phyloP scores from a whole-genome alignment of 2,329 filamentous ascomycete species.

The Leptographium radiaticola region DNA sequence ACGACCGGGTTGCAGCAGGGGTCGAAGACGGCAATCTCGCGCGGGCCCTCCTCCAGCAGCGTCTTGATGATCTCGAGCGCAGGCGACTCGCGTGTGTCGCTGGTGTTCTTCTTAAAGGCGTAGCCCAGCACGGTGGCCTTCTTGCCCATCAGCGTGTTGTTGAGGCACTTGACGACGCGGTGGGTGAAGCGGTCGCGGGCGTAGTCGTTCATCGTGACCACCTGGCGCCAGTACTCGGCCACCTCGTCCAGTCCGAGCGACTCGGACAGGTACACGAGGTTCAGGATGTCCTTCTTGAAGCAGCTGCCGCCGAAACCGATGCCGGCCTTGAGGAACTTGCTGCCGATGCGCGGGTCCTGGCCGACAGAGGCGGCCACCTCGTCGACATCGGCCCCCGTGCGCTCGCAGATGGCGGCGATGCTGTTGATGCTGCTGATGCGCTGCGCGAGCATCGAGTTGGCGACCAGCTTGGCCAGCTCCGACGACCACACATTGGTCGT shows the following conservation, averaged over 20 bases:
- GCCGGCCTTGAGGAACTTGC: slow-evolving; percentile 59
- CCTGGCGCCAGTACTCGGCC: slow-evolving; percentile 60
- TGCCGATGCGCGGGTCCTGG: slow-evolving; percentile 57
- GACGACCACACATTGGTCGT: slow-evolving; percentile 66
- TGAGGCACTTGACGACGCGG: slow-evolving; percentile 51
- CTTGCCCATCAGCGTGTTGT: slow-evolving; percentile 54
- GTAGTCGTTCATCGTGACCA: slow-evolving; percentile 66
- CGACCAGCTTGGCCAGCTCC: slow-evolving; percentile 65
- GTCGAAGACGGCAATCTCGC: slow-evolving; percentile 56
- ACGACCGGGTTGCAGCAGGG: slow-evolving; percentile 43
- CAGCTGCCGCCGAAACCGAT: slow-evolving; percentile 71
- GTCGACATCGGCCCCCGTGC: slow-evolving; percentile 60
- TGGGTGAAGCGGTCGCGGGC: slow-evolving; percentile 56
- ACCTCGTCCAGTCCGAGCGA: slow-evolving; percentile 57
- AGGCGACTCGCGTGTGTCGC: slow-evolving; percentile 59
- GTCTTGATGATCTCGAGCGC: slow-evolving; percentile 55
- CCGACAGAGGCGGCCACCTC: slow-evolving; percentile 58
- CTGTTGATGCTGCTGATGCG: slow-evolving; percentile 72
- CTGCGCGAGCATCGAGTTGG: slow-evolving; percentile 71
- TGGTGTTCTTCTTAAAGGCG: slow-evolving; percentile 70
- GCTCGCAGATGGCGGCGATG: slow-evolving; percentile 67
- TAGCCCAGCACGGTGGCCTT: slow-evolving; percentile 63
- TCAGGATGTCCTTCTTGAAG: slow-evolving; percentile 70
- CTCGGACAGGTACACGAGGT: slow-evolving; percentile 60
- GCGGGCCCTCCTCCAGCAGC: slow-evolving; percentile 50